Base-by-base conservation (phyloP, 495 filamentous ascomycete genomes). In the Penicillium cosmopolitanum region DNA sequence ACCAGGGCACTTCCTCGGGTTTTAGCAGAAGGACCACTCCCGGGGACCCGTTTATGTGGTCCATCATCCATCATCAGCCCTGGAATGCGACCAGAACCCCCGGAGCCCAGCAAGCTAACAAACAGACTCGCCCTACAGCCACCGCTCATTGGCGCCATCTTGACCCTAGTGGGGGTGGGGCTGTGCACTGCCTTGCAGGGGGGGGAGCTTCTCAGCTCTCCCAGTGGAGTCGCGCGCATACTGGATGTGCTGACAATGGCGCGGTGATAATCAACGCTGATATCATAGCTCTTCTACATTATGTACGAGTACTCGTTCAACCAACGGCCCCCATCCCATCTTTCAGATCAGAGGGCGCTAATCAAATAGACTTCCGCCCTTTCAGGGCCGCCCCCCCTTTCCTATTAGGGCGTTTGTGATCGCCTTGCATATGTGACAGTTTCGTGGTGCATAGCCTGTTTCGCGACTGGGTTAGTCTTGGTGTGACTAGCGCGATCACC, bases 161-260 rank as follows among this genome's bases (percentile, higher is more conserved):
- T 5, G 57, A 51, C 47, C 63, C 60, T 53, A 21, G 56, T 64
- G 66, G 66, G 61, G 61, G 64, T 66, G 64, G 66, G 66, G 66
- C 66, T 58, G 64, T 69, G 66, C 66, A 68, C 56, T 60, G 58
- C 64, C 64, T 69, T 66, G 66, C 64, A 66, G 55, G 53, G 57
- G 58, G 53, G 58, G 56, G 16, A 44, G 42, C 58, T 62, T 53
- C 58, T 58, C 56, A 68, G 61, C 23, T 23, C 23, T 67, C 23
- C 34, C n/a, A 40, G 64, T 69, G 67, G 67, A 67, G 64, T 62
- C 56, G 23, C 18, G 23, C 36, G 51, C 36, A 21, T 23, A 51
- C 50, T 34, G 50, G 50, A 33, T 50, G 28, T 50, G 36, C 36
- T 44, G 42, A 16, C 42, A 44, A 44, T 44, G 42, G 42, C n/a